A percentile compares a stretch with the other conserved stretches of the same genome.
Evolutionary conservation across 495 filamentous ascomycete species (phyloP).

Genomic region (Bacidia gigantensis): DNA sequence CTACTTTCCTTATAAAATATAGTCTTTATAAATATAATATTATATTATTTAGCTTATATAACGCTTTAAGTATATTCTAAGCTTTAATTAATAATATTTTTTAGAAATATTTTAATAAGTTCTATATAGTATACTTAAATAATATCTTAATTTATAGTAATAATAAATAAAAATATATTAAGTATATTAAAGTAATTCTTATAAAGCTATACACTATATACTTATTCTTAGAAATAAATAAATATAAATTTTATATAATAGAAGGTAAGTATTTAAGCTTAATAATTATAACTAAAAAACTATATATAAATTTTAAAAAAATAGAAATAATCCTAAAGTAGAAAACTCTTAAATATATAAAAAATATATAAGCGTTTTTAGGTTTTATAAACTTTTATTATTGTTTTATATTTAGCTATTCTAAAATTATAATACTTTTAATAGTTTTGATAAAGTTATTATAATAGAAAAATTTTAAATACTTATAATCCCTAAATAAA

Average conservation of each 20-base stretch:
- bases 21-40: too few species aligned
- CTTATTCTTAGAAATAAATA: conserved; percentile 9
- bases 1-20: too few species aligned
- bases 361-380: neutral
- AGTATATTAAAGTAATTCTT: neutral
- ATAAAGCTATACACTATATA: too few species aligned
- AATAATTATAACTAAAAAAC: neutral
- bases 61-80: too few species aligned
- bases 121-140: conserved; percentile 11
- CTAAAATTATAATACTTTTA: neutral
- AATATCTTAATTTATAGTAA: neutral
- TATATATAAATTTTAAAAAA: conserved; percentile 8
- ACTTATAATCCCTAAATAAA: conserved; percentile 4
- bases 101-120: conserved; percentile 1
- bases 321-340: conserved; percentile 6
- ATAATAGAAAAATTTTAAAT: conserved; percentile 9
- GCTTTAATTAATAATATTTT: conserved; percentile 10
- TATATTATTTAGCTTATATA: too few species aligned
- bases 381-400: conserved; percentile 1
- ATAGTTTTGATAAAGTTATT: conserved; percentile 7
- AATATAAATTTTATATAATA: conserved; percentile 12
- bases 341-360: conserved; percentile 2
- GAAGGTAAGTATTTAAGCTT: conserved; percentile 4
- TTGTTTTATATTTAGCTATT: neutral
- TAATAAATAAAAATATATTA: conserved; percentile 1